Evolutionary conservation across 2,329 filamentous ascomycete genomes (phyloP).

Genomic region (Pseudogymnoascus sp.): DNA sequence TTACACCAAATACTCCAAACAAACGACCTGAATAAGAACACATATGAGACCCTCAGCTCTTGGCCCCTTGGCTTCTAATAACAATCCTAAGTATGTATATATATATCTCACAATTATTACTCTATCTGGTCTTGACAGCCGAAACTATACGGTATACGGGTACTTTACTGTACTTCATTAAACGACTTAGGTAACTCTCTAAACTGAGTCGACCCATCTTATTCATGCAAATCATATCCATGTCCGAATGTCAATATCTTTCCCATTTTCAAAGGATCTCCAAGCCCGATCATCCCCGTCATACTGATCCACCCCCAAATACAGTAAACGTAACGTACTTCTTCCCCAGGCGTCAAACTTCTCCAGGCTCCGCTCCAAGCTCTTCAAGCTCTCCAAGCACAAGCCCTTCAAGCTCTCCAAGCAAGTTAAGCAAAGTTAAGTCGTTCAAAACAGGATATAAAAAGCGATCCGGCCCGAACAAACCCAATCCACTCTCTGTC

Average conservation of each 20-base stretch:
- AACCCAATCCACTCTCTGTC: not conserved
- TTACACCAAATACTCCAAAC: not conserved
- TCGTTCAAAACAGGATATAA: not conserved
- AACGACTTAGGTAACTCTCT: not conserved
- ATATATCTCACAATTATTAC: not conserved
- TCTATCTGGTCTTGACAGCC: not conserved
- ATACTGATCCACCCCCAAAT: not conserved
- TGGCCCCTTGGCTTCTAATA: not conserved
- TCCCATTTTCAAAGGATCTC: not conserved
- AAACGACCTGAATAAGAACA: not conserved
- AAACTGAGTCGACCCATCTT: not conserved
- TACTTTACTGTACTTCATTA: not conserved
- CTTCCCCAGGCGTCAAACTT: not conserved
- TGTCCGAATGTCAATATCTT: not conserved
- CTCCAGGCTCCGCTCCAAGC: no score
- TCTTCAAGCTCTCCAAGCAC: not conserved
- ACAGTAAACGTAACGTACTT: not conserved
- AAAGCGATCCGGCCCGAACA: not conserved
- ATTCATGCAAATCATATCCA: not conserved
- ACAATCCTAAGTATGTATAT: not conserved
- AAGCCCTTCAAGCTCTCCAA: not conserved
- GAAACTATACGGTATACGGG: not conserved
- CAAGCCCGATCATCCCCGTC: not conserved
- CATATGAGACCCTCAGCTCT: slow-evolving; percentile 1
- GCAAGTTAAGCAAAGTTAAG: not conserved